A percentile compares a stretch with the other conserved stretches of the same genome.
Conservation (phyloP, 2,329 filamentous ascomycete genomes). For the Helotiales sp. region DNA sequence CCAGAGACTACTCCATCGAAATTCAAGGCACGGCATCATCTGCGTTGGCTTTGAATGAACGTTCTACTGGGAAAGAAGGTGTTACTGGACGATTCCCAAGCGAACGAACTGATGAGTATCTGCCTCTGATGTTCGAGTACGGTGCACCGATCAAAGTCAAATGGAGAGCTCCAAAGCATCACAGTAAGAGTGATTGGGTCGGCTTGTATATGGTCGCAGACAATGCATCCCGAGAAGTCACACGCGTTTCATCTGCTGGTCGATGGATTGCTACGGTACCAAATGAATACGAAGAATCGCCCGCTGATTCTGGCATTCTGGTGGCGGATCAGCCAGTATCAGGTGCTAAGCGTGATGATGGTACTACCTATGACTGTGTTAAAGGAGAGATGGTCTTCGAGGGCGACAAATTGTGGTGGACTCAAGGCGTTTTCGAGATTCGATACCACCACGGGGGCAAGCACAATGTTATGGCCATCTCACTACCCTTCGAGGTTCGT, state of each 20-base stretch:
- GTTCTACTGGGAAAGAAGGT: constrained; percentile 74
- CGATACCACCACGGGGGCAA: constrained; percentile 93
- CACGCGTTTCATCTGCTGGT: constrained; percentile 82
- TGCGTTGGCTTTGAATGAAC: constrained; percentile 58
- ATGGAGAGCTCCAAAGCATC: constrained; percentile 87
- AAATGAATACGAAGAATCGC: constrained; percentile 75
- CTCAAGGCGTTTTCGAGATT: constrained; percentile 93
- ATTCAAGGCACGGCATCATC: constrained; percentile 69
- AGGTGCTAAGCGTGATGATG: constrained; percentile 49
- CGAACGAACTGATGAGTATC: constrained; percentile 62
- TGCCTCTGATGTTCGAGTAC: constrained; percentile 83
- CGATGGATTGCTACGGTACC: constrained; percentile 85
- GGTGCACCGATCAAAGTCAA: constrained; percentile 86
- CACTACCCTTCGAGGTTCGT: constrained; percentile 88
- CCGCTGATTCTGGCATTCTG: constrained; percentile 78
- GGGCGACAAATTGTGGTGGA: constrained; percentile 97
- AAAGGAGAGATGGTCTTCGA: constrained; percentile 85
- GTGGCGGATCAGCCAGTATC: constrained; percentile 66
- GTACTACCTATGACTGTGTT: constrained; percentile 62
- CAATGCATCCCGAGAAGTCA: constrained; percentile 83
- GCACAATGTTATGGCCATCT: constrained; percentile 93
- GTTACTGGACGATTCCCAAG: constrained; percentile 70
- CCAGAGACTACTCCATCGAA: constrained; percentile 78
- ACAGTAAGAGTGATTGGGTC: constrained; percentile 93
- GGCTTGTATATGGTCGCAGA: constrained; percentile 96